These are phyloP conservation scores for Fonsecaea monophora DNA, from an alignment of 2,329 filamentous ascomycete species.

Conservation along the genomic window DNA sequence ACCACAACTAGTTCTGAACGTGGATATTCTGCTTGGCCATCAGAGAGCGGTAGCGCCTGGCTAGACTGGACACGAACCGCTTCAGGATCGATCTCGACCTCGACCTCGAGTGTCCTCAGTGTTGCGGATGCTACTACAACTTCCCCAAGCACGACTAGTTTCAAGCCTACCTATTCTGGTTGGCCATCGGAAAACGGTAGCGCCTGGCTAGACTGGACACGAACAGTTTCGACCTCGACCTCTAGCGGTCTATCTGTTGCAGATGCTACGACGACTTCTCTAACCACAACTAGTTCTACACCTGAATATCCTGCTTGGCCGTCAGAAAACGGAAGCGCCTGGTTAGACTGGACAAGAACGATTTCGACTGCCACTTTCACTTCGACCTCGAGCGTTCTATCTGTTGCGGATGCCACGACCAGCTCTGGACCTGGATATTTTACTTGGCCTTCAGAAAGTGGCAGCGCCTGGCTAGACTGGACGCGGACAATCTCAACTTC, in stretches of 20 bases:
- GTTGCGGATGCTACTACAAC: slow-evolving; percentile 5
- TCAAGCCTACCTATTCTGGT: no score
- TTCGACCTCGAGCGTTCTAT: not conserved
- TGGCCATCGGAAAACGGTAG: no score
- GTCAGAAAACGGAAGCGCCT: slow-evolving; percentile 6
- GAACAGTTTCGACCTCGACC: not conserved
- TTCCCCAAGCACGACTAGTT: not conserved
- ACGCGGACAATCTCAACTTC: not conserved
- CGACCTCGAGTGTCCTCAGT: not conserved
- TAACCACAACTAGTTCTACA: not conserved
- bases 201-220: no score
- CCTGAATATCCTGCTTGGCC: not conserved
- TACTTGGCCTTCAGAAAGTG: not conserved
- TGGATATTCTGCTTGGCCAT: slow-evolving; percentile 7
- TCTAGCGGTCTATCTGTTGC: not conserved
- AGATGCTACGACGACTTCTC: not conserved
- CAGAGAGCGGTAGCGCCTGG: slow-evolving; percentile 19
- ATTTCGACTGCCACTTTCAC: not conserved
- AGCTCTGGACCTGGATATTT: not conserved
- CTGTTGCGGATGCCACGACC: not conserved
- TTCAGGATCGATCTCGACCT: not conserved
- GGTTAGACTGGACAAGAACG: slow-evolving; percentile 13
- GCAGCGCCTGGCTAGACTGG: slow-evolving; percentile 15
- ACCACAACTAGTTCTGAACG: not conserved
- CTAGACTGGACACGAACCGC: slow-evolving; percentile 14